These are phyloP conservation scores for Geotrichum carabidarum DNA, from an alignment of 1,139 yeast species.

Conservation along the genomic window DNA sequence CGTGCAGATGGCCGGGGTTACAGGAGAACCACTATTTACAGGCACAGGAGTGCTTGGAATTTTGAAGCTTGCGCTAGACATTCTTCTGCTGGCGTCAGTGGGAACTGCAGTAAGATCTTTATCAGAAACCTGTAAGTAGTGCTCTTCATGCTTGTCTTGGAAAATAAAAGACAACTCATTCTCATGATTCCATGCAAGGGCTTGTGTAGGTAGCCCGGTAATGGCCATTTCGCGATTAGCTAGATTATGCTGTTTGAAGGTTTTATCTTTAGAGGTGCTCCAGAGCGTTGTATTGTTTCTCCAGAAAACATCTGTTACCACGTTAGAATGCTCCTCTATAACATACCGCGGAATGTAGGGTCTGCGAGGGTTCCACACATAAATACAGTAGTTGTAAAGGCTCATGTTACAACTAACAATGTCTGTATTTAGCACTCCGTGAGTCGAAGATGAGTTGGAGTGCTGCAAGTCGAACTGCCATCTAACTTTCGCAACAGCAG, in stretches of 20 bases:
- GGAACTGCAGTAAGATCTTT: slow-evolving; percentile 14
- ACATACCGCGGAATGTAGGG: slow-evolving; percentile 71
- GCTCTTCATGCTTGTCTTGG: slow-evolving; percentile 41
- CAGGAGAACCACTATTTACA: slow-evolving; percentile 1
- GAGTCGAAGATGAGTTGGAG: slow-evolving; percentile 18
- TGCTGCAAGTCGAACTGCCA: slow-evolving; percentile 46
- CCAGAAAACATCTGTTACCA: slow-evolving; percentile 49
- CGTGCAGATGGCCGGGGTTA: slow-evolving; percentile 22
- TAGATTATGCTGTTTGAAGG: slow-evolving; percentile 53
- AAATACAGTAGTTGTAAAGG: slow-evolving; percentile 63
- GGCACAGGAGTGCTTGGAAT: slow-evolving; percentile 8
- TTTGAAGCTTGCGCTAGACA: background rate
- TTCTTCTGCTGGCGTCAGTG: slow-evolving; percentile 4
- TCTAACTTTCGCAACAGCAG: slow-evolving; percentile 66
- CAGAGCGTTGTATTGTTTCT: slow-evolving; percentile 49
- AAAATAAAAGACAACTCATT: slow-evolving; percentile 51
- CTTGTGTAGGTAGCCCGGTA: slow-evolving; percentile 49
- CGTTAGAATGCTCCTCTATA: slow-evolving; percentile 49
- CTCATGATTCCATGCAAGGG: slow-evolving; percentile 55
- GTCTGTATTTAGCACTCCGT: slow-evolving; percentile 36
- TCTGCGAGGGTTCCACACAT: slow-evolving; percentile 68
- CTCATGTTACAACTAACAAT: slow-evolving; percentile 74
- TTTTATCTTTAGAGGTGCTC: slow-evolving; percentile 52
- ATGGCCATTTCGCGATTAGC: slow-evolving; percentile 47
- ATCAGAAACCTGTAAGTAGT: slow-evolving; percentile 12